Percentiles rank a stretch among this genome's conserved stretches.
These are phyloP conservation scores for Trichoderma semiorbis DNA, from an alignment of 2,329 filamentous ascomycete genomes.

Conservation along the genomic window DNA sequence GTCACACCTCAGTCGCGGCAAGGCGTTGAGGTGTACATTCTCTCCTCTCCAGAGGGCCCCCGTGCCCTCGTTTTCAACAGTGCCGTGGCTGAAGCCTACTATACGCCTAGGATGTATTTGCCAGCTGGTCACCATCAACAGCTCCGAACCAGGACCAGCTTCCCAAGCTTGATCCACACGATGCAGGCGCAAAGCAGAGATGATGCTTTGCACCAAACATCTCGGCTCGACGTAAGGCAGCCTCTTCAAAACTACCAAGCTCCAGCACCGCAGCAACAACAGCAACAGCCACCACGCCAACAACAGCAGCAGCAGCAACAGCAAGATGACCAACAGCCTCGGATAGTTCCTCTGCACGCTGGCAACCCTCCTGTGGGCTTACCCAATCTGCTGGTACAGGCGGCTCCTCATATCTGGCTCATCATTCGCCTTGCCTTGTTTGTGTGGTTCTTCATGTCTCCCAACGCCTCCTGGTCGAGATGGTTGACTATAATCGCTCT, in stretches of 20 bases:
- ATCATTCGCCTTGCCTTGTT: conserved; percentile 55
- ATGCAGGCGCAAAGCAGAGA: conserved; percentile 8
- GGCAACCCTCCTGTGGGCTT: conserved; percentile 39
- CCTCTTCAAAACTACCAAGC: conserved; percentile 21
- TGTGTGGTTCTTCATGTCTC: conserved; percentile 63
- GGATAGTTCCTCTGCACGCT: conserved; percentile 31
- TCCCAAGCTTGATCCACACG: conserved; percentile 16
- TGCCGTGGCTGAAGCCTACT: conserved; percentile 47
- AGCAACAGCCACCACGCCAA: conserved; percentile 23
- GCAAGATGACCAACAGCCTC: conserved; percentile 20
- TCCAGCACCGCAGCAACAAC: conserved; percentile 23
- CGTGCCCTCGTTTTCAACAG: conserved; percentile 55
- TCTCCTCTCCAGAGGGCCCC: conserved; percentile 59
- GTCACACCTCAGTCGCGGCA: conserved; percentile 27
- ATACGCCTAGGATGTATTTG: conserved; percentile 40
- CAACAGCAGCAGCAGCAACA: conserved; percentile 23
- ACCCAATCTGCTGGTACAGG: conserved; percentile 32
- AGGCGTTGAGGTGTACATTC: conserved; percentile 54
- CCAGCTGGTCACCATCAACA: conserved; percentile 29
- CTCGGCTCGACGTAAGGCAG: conserved; percentile 19
- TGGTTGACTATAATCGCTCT: conserved; percentile 54
- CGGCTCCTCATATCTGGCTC: conserved; percentile 63
- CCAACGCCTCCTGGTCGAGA: conserved; percentile 55
- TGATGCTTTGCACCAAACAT: conserved; percentile 22
- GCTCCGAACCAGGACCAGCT: conserved; percentile 23